A percentile compares a stretch with the other conserved stretches of the same genome.
Evolutionary conservation across 164 flowering plant genomes (phyloP).

Genomic region (Nymphaea thermarum): DNA sequence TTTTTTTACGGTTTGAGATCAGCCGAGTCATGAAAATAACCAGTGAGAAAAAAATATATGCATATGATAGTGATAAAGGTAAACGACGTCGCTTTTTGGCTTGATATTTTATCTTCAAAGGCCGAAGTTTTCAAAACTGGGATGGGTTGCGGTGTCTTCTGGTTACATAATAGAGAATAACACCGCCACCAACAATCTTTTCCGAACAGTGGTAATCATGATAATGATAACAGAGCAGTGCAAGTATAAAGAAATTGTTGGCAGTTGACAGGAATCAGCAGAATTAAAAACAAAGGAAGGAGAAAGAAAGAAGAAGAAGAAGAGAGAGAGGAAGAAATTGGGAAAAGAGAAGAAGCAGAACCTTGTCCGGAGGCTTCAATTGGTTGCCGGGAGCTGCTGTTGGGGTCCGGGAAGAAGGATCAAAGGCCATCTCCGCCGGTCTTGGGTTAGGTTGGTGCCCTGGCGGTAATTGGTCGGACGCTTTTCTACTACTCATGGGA

Average conservation of each 20-base stretch:
- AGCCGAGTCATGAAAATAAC: background rate
- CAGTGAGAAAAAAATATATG: background rate
- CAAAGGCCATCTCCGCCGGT: constrained; percentile 17
- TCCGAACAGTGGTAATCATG: too few relatives aligned
- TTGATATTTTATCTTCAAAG: background rate
- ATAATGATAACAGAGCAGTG: too few relatives aligned
- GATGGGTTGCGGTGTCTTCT: too few relatives aligned
- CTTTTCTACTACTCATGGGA: constrained; percentile 41
- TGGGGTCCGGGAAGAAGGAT: constrained; percentile 13
- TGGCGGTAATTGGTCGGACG: constrained; percentile 23
- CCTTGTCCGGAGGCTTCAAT: background rate
- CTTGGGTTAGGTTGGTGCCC: constrained; percentile 21
- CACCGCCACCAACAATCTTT: too few relatives aligned
- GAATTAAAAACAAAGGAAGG: too few relatives aligned
- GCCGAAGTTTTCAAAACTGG: too few relatives aligned
- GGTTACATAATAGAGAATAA: too few relatives aligned
- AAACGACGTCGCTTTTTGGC: background rate
- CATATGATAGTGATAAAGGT: background rate
- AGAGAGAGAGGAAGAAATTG: too few relatives aligned
- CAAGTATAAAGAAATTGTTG: too few relatives aligned
- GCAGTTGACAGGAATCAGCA: too few relatives aligned
- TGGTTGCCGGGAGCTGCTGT: background rate
- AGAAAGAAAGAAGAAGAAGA: too few relatives aligned
- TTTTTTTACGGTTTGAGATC: too few relatives aligned
- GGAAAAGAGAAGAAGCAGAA: background rate